Conservation (phyloP, 805 yeast genomes). For the Saccharomycopsis schoenii region DNA sequence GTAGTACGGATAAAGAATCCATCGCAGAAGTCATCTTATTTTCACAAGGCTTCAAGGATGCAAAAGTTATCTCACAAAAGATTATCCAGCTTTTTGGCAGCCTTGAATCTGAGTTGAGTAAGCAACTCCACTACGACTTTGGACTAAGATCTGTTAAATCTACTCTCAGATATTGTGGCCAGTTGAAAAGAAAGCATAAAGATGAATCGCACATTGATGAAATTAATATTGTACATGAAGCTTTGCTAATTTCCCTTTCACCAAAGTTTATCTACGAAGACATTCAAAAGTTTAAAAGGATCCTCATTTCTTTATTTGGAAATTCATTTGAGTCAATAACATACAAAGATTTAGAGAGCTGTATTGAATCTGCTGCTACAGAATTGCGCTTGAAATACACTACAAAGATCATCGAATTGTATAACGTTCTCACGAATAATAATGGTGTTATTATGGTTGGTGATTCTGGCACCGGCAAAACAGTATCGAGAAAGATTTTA, state of each 20-base stretch:
- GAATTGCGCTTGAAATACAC: conserved; percentile 27
- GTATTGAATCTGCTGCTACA: conserved; percentile 24
- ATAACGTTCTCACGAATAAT: conserved; percentile 49
- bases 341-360: conserved; percentile 22
- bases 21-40: conserved; percentile 67
- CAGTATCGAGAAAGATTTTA: conserved; percentile 41
- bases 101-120: conserved; percentile 33
- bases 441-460: conserved; percentile 84
- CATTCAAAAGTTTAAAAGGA: conserved; percentile 28
- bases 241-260: conserved; percentile 50
- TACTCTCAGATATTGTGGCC: conserved; percentile 51
- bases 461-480: conserved; percentile 63
- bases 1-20: conserved; percentile 53
- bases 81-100: conserved; percentile 46
- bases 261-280: conserved; percentile 62
- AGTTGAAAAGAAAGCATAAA: conserved; percentile 26
- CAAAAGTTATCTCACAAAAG: conserved; percentile 34
- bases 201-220: conserved; percentile 22
- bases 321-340: conserved; percentile 21
- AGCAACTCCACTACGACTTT: conserved; percentile 79
- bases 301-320: conserved; percentile 24
- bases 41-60: conserved; percentile 56
- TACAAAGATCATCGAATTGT: conserved; percentile 49
- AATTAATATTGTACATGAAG: conserved; percentile 32
- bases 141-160: conserved; percentile 77